Percentiles rank a stretch among this genome's conserved stretches.
Evolutionary conservation across 2,329 filamentous ascomycete species (phyloP).

Genomic region (Periglandula ipomoeae): DNA sequence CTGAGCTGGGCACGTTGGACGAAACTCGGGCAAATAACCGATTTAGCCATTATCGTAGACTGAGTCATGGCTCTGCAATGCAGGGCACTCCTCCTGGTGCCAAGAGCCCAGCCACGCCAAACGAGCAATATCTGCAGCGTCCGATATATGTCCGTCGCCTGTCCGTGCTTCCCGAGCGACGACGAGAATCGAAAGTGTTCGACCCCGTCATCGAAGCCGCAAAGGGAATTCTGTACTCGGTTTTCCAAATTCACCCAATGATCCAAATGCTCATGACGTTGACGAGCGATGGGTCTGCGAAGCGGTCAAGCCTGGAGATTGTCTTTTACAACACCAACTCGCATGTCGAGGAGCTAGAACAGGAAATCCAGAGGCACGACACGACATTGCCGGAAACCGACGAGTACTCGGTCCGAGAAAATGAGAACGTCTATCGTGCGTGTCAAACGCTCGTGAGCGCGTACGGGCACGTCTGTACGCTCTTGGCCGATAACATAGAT

Average conservation of each 20-base stretch:
- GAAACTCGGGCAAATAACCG: constrained; percentile 54
- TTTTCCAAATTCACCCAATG: constrained; percentile 60
- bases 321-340: constrained; percentile 60
- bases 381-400: constrained; percentile 36
- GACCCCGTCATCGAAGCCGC: constrained; percentile 56
- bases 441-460: constrained; percentile 55
- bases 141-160: constrained; percentile 55
- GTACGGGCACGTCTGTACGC: constrained; percentile 56
- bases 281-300: constrained; percentile 49
- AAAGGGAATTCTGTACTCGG: constrained; percentile 57
- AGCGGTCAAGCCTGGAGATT: constrained; percentile 55
- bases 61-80: constrained; percentile 63
- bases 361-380: constrained; percentile 55
- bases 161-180: constrained; percentile 53
- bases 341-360: constrained; percentile 56
- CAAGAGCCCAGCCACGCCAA: constrained; percentile 51
- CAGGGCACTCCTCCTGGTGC: constrained; percentile 35
- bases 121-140: constrained; percentile 46
- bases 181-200: constrained; percentile 50
- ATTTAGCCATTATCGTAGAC: constrained; percentile 56
- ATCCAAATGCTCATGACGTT: constrained; percentile 57
- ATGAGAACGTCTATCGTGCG: constrained; percentile 54
- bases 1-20: constrained; percentile 53
- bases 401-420: constrained; percentile 41
- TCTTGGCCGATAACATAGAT: constrained; percentile 52